These are phyloP conservation scores for Aspergillus eucalypticola DNA, from an alignment of 2,329 filamentous ascomycete genomes.

Conservation along the genomic window DNA sequence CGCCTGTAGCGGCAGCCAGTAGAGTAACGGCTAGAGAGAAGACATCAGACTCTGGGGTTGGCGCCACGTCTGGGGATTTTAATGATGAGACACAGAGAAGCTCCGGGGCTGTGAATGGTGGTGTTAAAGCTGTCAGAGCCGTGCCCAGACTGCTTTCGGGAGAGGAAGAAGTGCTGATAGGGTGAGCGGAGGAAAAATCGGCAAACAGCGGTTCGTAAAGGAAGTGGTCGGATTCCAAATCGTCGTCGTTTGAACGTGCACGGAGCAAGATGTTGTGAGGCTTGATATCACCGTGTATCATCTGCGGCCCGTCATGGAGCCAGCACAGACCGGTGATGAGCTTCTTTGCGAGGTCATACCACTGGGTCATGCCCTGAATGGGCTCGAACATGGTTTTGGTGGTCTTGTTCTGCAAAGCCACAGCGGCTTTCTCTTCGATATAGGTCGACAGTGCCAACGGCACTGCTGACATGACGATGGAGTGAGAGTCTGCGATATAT, in stretches of 20 bases:
- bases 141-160: conserved; percentile 20
- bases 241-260: conserved; percentile 17
- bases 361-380: conserved; percentile 42
- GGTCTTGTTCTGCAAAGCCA: conserved; percentile 33
- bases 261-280: conserved; percentile 48
- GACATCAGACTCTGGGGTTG: conserved; percentile 46
- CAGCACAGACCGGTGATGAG: conserved; percentile 46
- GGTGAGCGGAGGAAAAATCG: conserved; percentile 48
- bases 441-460: conserved; percentile 46
- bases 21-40: conserved; percentile 50
- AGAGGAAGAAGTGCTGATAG: conserved; percentile 9
- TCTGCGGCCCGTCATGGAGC: conserved; percentile 42
- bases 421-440: conserved; percentile 38
- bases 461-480: conserved; percentile 48
- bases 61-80: conserved; percentile 33
- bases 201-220: conserved; percentile 45
- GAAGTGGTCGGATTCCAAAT: conserved; percentile 25
- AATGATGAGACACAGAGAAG: conserved; percentile 41
- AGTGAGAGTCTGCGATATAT: conserved; percentile 38
- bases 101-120: conserved; percentile 49
- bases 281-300: conserved; percentile 53
- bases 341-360: conserved; percentile 43
- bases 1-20: conserved; percentile 47
- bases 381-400: conserved; percentile 50
- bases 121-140: conserved; percentile 44